Evolutionary conservation across 768 basidiomycete genomes (phyloP).

Genomic region (Leccinum pellstonianum): DNA sequence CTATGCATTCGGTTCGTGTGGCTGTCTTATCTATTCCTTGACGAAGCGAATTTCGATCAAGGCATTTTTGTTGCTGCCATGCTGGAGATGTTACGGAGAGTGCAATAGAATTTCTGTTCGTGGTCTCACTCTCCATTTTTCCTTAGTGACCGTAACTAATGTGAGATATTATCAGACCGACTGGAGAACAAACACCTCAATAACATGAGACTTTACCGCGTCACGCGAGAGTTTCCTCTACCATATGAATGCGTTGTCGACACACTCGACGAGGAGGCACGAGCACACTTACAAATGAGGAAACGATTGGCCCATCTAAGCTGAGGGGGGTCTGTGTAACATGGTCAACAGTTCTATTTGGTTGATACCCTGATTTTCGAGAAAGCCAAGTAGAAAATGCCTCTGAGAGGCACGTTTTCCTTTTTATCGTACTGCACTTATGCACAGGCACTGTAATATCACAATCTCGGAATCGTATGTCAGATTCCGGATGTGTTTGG

Average conservation of each 20-base stretch:
- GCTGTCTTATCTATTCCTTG: constrained; percentile 69
- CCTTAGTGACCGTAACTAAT: not conserved
- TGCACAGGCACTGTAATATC: not conserved
- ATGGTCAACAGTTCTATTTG: not conserved
- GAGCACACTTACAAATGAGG: constrained; percentile 6
- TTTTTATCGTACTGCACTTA: not conserved
- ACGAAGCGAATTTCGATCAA: constrained; percentile 47
- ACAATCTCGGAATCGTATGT: not conserved
- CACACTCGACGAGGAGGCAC: constrained; percentile 40
- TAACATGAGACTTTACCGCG: constrained; percentile 90
- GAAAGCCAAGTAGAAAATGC: not conserved
- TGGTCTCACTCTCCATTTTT: not conserved
- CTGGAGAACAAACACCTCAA: constrained; percentile 90
- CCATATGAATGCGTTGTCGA: constrained; percentile 61
- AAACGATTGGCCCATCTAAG: constrained; percentile 23
- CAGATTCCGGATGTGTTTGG: not conserved
- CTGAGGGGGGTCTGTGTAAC: constrained; percentile 2
- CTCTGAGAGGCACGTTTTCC: not conserved
- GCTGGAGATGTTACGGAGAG: constrained; percentile 76
- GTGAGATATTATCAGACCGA: constrained; percentile 52
- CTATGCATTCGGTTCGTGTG: constrained; percentile 77
- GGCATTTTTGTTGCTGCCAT: constrained; percentile 67
- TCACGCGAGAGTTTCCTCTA: constrained; percentile 80
- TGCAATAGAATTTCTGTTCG: constrained; percentile 93
- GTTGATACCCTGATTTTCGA: too few relatives aligned